These are phyloP conservation scores for Euphorbia lathyris DNA, from an alignment of 345 rosid species.

Conservation along the genomic window DNA sequence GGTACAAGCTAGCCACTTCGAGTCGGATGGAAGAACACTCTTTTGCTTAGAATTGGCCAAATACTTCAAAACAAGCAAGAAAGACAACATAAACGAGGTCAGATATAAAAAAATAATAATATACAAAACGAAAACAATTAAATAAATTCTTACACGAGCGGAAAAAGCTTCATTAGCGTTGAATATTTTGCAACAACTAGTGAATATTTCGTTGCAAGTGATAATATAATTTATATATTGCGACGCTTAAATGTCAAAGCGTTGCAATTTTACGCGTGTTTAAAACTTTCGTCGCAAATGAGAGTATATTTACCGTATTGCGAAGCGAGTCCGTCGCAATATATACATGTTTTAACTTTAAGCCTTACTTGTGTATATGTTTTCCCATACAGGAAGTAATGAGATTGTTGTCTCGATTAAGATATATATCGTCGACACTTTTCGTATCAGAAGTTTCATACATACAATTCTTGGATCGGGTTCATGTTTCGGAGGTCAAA, in stretches of 20 bases:
- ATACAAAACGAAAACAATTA: background rate
- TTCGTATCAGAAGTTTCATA: slow-evolving; percentile 73
- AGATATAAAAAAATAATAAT: slow-evolving; percentile 12
- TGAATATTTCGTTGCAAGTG: too few relatives aligned
- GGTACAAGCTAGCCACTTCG: slow-evolving; percentile 67
- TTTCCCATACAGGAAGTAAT: slow-evolving; percentile 60
- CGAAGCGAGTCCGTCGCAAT: too few relatives aligned
- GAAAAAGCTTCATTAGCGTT: too few relatives aligned
- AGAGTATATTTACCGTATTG: too few relatives aligned
- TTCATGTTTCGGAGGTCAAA: slow-evolving; percentile 79
- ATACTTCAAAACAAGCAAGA: slow-evolving; percentile 49
- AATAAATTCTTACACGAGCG: background rate
- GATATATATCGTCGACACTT: slow-evolving; percentile 68
- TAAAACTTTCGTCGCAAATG: too few relatives aligned
- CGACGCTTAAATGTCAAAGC: too few relatives aligned
- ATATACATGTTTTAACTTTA: too few relatives aligned
- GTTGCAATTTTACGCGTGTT: too few relatives aligned
- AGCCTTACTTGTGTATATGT: slow-evolving; percentile 8
- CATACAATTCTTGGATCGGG: slow-evolving; percentile 82
- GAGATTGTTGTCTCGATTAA: slow-evolving; percentile 50
- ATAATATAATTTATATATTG: too few relatives aligned
- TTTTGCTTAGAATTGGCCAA: slow-evolving; percentile 89
- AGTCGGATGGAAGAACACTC: slow-evolving; percentile 69
- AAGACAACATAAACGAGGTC: slow-evolving; percentile 49
- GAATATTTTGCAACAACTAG: too few relatives aligned